Base-by-base conservation (phyloP, 1,139 yeast genomes). In the Debaryomycetaceae sp. region DNA sequence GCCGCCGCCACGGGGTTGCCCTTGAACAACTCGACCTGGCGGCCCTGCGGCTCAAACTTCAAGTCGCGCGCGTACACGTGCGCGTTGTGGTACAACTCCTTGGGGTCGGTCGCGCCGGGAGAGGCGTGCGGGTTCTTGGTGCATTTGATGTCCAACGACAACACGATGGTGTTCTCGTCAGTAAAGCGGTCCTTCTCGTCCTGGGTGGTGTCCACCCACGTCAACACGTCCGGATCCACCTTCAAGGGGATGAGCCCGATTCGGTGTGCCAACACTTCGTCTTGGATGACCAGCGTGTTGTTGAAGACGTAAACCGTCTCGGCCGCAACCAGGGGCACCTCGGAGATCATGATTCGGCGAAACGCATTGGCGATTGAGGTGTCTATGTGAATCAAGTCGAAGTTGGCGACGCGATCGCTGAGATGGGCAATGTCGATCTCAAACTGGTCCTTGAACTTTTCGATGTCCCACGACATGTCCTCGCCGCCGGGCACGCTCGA, bases 281-380 rank as follows among this genome's bases (percentile, higher is more conserved):
- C 98, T 57, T 89, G 97, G 41, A 91, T 84, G 32, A 91, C 96
- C 3, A 96, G 84, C 2, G 98, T 91, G 61, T 91, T 91, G 71
- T 86, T 89, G 64, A 83, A 83, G 42, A 91, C 73, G 54, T 83
- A 89, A 18, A 91, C 86, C 40, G 83, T 76, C 57, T 91, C 98
- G 18, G 95, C 84, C 6, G 98, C 98, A 28, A 91, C 94, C 3
- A 93, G 75, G 13, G 98, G 98, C 20, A 91, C 95, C 56, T 91
- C 98, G 1, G 96, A 77, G 40, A 91, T 79, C 96, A 91, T 89
- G 45, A 91, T 84, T 53, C 98, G 83, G 53, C 98, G 83, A 62
- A 91, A 88, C 0, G 98, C 97, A 65, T 91, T 91, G 31, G 97
- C 91, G 36, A 91, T 68, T 10, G 97, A 84, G 2, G 97, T 84